Evolutionary conservation across 2,329 filamentous ascomycete genomes (phyloP).

Genomic region (Clonostachys rosea): DNA sequence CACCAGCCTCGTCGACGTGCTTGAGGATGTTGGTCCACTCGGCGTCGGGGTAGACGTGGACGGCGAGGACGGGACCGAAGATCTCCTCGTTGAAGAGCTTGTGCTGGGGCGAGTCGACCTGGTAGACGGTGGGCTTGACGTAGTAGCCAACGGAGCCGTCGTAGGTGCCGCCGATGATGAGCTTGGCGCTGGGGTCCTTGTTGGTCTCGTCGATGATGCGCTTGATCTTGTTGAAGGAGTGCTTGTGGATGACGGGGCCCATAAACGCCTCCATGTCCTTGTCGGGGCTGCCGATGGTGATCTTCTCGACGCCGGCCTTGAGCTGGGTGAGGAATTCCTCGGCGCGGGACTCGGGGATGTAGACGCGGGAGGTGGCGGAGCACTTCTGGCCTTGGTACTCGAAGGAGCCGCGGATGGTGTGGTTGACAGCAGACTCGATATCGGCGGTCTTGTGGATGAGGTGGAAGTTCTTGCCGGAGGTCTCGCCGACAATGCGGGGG

Average conservation of each 20-base stretch:
- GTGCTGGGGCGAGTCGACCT: conserved; percentile 31
- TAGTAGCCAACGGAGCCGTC: conserved; percentile 36
- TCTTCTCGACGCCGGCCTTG: conserved; percentile 5
- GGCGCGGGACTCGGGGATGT: conserved; percentile 43
- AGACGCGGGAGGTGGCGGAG: conserved; percentile 45
- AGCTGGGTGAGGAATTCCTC: conserved; percentile 23
- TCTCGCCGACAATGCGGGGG: conserved; percentile 43
- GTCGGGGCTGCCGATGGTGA: conserved; percentile 21
- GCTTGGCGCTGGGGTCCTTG: conserved; percentile 29
- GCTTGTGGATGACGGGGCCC: conserved; percentile 43
- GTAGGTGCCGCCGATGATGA: conserved; percentile 37
- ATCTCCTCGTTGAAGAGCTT: conserved; percentile 39
- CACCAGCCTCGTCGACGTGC: conserved; percentile 33
- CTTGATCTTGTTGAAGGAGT: conserved; percentile 38
- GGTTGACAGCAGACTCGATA: conserved; percentile 35
- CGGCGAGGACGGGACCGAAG: conserved; percentile 40
- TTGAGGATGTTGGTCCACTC: conserved; percentile 19
- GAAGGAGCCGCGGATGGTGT: conserved; percentile 42
- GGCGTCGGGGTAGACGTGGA: conserved; percentile 39
- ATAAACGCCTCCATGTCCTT: conserved; percentile 31
- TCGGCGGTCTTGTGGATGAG: conserved; percentile 41
- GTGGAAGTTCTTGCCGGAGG: conserved; percentile 48
- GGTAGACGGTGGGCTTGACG: conserved; percentile 41
- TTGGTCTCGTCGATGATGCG: conserved; percentile 38
- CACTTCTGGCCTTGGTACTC: conserved; percentile 49